Conservation (phyloP, 2,329 filamentous ascomycete genomes). For the Colletotrichum lentis region DNA sequence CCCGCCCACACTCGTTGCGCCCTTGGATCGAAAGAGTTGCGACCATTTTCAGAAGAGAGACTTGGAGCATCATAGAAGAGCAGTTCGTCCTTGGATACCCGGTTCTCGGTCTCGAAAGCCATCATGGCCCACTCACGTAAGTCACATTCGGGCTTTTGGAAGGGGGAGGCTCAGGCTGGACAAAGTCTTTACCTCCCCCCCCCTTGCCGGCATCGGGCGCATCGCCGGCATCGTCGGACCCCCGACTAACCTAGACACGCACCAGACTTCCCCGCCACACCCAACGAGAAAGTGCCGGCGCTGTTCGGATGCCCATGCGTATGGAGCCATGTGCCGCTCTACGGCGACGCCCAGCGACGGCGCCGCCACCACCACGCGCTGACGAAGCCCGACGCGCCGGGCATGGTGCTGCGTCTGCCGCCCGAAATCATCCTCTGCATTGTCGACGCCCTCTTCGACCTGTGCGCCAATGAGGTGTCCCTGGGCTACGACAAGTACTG, state of each 20-base stretch:
- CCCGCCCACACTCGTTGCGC: constrained; percentile 10
- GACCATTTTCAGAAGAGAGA: neutral
- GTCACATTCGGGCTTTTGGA: neutral
- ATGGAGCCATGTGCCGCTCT: constrained; percentile 36
- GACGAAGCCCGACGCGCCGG: constrained; percentile 13
- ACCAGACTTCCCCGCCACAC: constrained; percentile 8
- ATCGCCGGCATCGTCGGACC: neutral
- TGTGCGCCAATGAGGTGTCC: constrained; percentile 25
- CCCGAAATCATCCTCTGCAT: constrained; percentile 35
- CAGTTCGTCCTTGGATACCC: neutral
- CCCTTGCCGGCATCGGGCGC: too few species aligned
- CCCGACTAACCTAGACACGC: neutral
- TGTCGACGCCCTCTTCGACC: constrained; percentile 32
- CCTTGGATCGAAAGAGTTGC: neutral
- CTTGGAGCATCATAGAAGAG: neutral
- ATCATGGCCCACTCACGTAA: constrained; percentile 20
- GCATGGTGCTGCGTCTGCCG: constrained; percentile 21
- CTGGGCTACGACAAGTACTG: constrained; percentile 35
- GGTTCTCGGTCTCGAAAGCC: neutral
- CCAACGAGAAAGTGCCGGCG: constrained; percentile 25
- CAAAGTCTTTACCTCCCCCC: neutral
- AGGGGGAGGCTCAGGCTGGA: neutral
- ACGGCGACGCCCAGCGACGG: constrained; percentile 20
- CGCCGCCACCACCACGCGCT: constrained; percentile 17
- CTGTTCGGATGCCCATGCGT: constrained; percentile 33